Conservation (phyloP, 257 asterid genomes). For the Dorcoceras hygrometricum region DNA sequence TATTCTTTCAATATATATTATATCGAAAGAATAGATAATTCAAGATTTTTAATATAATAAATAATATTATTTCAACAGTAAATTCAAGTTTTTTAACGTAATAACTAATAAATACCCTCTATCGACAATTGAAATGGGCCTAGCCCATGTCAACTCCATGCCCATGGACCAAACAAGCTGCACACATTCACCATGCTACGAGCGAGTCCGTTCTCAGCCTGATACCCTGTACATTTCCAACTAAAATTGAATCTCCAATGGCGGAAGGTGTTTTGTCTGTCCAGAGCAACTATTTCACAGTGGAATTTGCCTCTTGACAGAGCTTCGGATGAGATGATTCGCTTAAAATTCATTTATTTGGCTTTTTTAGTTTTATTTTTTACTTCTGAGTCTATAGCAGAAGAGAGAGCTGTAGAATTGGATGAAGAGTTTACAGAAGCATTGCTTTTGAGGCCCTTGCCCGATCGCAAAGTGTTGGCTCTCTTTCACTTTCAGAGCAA, state of each 20-base stretch:
- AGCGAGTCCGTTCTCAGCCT: constrained; percentile 20
- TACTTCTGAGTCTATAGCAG: constrained; percentile 39
- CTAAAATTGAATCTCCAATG: constrained; percentile 45
- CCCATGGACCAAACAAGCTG: neutral
- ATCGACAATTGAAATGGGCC: no score
- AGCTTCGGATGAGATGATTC: constrained; percentile 37
- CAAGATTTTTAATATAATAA: no score
- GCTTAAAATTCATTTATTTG: constrained; percentile 30
- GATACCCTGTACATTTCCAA: constrained; percentile 26
- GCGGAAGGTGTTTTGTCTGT: constrained; percentile 18
- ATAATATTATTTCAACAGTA: no score
- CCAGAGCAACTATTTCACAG: neutral
- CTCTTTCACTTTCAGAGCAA: constrained; percentile 87
- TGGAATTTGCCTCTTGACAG: neutral
- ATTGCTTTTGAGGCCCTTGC: constrained; percentile 79
- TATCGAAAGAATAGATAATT: no score
- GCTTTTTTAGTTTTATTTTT: constrained; percentile 36
- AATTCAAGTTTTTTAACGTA: no score
- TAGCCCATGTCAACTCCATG: neutral
- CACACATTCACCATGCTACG: neutral
- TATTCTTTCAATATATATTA: no score
- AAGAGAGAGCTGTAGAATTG: constrained; percentile 23
- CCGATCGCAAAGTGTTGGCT: constrained; percentile 85
- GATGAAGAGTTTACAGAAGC: constrained; percentile 86
- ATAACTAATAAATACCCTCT: no score